Evolutionary conservation across 1,284 basidiomycete genomes (phyloP), one percentile per base, ranked within the genome.

Genomic region (Marasmius tenuissimus): DNA sequence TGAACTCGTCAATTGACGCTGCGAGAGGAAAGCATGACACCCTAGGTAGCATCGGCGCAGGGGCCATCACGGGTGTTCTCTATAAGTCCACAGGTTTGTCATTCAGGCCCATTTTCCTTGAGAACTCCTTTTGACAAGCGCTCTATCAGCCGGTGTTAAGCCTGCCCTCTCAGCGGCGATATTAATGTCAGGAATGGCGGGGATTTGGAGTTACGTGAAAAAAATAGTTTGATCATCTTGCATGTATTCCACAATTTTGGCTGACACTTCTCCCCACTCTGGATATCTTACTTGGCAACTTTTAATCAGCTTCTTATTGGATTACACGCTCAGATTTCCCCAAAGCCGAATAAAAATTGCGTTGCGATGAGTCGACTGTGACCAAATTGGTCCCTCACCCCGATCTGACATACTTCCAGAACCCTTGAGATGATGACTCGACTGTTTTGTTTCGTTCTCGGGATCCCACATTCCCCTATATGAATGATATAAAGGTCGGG

Each of bases 1-100:
- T 97, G 76, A 98, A 98, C 81, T 97, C 97, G 61, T 87, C 91
- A 60, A 92, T 99, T 70, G 97, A 98, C 77, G 81, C 84, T 60
- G 79, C 89, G 69, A 88, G 97, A 70, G 95, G 96, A 66, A 88
- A 93, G 76, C 97, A 99, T 76, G 97, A 99, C 75, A 88, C 87
- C 57, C 82, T 86, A 67, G 96, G 96, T 68, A 94, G 93, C 68
- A 93, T 99, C 86, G 87, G 87, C 47, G 96, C 97, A 57, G 97
- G 96, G 45, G 96, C 87, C 39, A 70, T 97, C 67, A 96, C 94
- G 60, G 97, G 97, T 67, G 92, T 88, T 42, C 76, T 98, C 61
- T 99, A 89, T 85, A 98, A 96, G 78, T 93, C 91, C 62, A 97
- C 96, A 67, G 93, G 96, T 97, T 76, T 71, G 88, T 76, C 61